Conservation (phyloP, 2,329 filamentous ascomycete species). For the Plenodomus tracheiphilus region DNA sequence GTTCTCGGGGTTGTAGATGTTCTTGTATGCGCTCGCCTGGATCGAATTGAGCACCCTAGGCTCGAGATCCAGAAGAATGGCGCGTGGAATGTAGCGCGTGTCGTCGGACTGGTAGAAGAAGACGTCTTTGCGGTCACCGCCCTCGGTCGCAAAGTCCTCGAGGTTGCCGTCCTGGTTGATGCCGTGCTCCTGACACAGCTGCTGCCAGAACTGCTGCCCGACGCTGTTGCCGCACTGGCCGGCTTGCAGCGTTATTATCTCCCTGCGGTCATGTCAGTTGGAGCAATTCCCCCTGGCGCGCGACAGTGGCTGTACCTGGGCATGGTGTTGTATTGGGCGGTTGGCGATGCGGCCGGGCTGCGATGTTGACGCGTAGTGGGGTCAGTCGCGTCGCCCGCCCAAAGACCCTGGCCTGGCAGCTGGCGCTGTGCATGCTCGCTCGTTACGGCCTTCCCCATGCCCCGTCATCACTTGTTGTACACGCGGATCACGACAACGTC, state of each 20-base stretch:
- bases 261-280: conserved; percentile 58
- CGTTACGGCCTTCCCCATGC: too few relatives aligned
- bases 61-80: conserved; percentile 93
- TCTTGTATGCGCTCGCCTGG: conserved; percentile 90
- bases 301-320: conserved; percentile 36
- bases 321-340: conserved; percentile 32
- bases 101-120: conserved; percentile 99
- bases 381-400: conserved; percentile 6
- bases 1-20: conserved; percentile 99
- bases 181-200: conserved; percentile 95
- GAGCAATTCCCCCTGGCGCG: background rate
- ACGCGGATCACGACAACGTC: background rate
- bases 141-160: conserved; percentile 96
- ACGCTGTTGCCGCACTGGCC: conserved; percentile 99
- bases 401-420: background rate
- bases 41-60: conserved; percentile 91
- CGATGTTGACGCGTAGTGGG: conserved; percentile 37
- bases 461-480: too few relatives aligned
- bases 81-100: conserved; percentile 94
- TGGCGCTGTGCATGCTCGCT: background rate
- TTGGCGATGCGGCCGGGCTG: conserved; percentile 22
- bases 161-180: conserved; percentile 97
- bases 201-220: conserved; percentile 98
- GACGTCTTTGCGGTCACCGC: conserved; percentile 96
- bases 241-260: conserved; percentile 99